Evolutionary conservation across 306 rosid species (phyloP), one percentile per base, ranked within the genome.

Genomic region (Prunus kanzakura): DNA sequence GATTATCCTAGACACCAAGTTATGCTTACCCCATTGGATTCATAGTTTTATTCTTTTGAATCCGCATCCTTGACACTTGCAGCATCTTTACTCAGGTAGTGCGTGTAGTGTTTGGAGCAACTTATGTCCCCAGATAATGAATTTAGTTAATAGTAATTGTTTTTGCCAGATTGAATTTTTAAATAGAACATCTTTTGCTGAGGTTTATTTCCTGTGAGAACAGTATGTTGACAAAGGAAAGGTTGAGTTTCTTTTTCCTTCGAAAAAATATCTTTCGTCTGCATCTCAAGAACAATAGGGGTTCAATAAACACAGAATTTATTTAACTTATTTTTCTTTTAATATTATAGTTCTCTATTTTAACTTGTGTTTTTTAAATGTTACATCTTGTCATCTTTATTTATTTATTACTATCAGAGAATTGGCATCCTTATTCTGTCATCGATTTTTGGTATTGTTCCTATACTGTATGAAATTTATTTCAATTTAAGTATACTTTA

Each of bases 1-100:
- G 64, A 69, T 78, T 71, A 73, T 76, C 78, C 74, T 57, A 14
- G 30, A 62, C 51, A 54, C 61, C 64, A 22, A 41, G 60, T 74
- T 69, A 67, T 15, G 27, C 52, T 30, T 70, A 78, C 80, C 72
- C 20, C 75, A 52, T 27, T 76, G 83, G 87, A 87, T 82, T 88
- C 82, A 81, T 85, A 77, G 85, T 84, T 91, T 90, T 85, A 81
- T 68, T 82, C 72, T 82, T 79, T 79, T 69, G 75, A 82, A 67
- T 80, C 73, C 75, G 43, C 80, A 30, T 60, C 78, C 69, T 72
- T 72, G 67, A 43, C 43, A 15, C 67, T 80, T 30, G 79, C 57
- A 69, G 76, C 50, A 80, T 79, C 75, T 84, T 87, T 77, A 57
- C 80, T 57, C 71, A 77, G 75, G 84, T 78, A 14, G 67, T 62